Conservation (phyloP, 805 yeast genomes). For the Middelhovenomyces tepae region DNA sequence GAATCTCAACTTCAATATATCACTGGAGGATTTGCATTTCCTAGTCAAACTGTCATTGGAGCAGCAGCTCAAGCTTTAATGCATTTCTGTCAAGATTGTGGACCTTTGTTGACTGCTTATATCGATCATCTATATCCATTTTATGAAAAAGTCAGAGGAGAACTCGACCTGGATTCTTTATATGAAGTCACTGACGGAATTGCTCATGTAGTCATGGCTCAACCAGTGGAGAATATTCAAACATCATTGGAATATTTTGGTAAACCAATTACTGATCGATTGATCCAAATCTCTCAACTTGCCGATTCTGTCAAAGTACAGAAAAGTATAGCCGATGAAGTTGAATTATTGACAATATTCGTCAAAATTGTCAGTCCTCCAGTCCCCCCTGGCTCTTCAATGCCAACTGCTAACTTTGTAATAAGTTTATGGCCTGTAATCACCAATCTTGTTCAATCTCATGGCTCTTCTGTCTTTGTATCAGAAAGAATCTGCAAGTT, state of each 20-base stretch:
- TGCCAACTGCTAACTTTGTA: conserved; percentile 45
- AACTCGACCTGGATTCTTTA: conserved; percentile 57
- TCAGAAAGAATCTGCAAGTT: conserved; percentile 71
- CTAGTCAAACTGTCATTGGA: conserved; percentile 46
- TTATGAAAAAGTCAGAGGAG: conserved; percentile 47
- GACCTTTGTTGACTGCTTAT: conserved; percentile 50
- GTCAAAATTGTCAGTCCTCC: conserved; percentile 46
- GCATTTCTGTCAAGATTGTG: conserved; percentile 92
- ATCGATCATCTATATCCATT: conserved; percentile 69
- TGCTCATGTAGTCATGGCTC: conserved; percentile 67
- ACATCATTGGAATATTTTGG: conserved; percentile 54
- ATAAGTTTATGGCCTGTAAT: conserved; percentile 57
- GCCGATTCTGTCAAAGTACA: conserved; percentile 16
- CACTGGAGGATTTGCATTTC: conserved; percentile 65
- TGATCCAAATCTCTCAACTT: conserved; percentile 7
- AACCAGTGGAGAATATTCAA: conserved; percentile 40
- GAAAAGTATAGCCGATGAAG: conserved; percentile 54
- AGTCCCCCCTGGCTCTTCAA: conserved; percentile 21
- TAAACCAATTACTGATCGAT: conserved; percentile 46
- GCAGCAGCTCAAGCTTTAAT: conserved; percentile 92
- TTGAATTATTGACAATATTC: conserved; percentile 60
- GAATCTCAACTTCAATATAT: conserved; percentile 81
- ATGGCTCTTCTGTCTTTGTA: conserved; percentile 51
- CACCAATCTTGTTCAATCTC: conserved; percentile 38
- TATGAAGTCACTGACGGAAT: conserved; percentile 84